These are phyloP conservation scores for Chamaecrista fasciculata DNA, from an alignment of 306 rosid genomes.

Conservation along the genomic window DNA sequence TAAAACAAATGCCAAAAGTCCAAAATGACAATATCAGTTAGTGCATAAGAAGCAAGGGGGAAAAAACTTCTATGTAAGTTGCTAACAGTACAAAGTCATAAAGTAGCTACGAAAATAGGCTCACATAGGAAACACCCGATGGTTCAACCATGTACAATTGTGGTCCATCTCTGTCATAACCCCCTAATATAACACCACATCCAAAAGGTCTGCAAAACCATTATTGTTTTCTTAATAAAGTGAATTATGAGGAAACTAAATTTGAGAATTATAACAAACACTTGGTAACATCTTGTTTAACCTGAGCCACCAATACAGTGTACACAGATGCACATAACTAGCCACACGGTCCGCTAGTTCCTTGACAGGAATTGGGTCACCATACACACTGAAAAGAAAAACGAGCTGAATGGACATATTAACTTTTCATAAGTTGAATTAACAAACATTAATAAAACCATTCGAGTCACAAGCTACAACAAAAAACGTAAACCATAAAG, in stretches of 20 bases:
- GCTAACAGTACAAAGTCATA: slow-evolving; percentile 8
- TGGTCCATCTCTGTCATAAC: slow-evolving; percentile 98
- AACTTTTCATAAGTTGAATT: slow-evolving; percentile 1
- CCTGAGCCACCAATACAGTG: slow-evolving; percentile 99
- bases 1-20: slow-evolving; percentile 36
- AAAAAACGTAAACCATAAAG: neutral
- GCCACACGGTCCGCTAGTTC: slow-evolving; percentile 97
- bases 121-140: slow-evolving; percentile 89
- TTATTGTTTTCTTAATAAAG: slow-evolving; percentile 13
- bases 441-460: slow-evolving; percentile 22
- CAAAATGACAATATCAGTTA: slow-evolving; percentile 31
- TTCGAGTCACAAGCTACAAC: neutral
- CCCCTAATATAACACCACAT: slow-evolving; percentile 95
- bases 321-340: slow-evolving; percentile 97
- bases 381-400: slow-evolving; percentile 61
- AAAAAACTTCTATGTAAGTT: neutral
- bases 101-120: slow-evolving; percentile 33
- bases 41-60: neutral
- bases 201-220: slow-evolving; percentile 86
- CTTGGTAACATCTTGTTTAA: slow-evolving; percentile 27
- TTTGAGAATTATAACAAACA: slow-evolving; percentile 15
- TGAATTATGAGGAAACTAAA: slow-evolving; percentile 23
- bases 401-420: slow-evolving; percentile 22
- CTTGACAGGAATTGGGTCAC: slow-evolving; percentile 86
- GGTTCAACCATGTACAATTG: slow-evolving; percentile 97